phyloP scores from a whole-genome alignment of 2,329 filamentous ascomycete genomes.

The Hymenoscyphus fructigenus region DNA sequence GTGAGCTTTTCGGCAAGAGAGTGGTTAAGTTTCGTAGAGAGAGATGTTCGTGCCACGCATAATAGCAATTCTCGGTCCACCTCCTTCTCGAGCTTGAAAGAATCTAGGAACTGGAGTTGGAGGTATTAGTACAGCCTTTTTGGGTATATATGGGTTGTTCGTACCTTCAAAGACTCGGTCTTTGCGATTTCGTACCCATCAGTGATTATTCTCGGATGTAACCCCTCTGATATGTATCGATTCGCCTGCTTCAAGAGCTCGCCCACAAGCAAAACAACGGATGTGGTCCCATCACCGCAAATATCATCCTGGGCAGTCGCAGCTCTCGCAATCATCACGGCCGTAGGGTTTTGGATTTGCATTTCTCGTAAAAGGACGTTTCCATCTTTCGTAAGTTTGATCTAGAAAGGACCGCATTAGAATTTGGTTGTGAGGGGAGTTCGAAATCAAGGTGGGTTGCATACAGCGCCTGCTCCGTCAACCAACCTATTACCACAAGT shows the following conservation, averaged over 20 bases:
- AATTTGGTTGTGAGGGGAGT: constrained; percentile 18
- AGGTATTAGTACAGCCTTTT: constrained; percentile 18
- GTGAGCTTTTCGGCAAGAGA: constrained; percentile 88
- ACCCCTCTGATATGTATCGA: constrained; percentile 91
- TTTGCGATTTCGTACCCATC: constrained; percentile 98
- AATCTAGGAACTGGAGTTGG: constrained; percentile 73
- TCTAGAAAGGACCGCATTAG: constrained; percentile 50
- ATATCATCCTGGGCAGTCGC: constrained; percentile 98
- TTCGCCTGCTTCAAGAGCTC: constrained; percentile 98
- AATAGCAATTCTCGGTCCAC: constrained; percentile 93
- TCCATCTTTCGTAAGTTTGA: constrained; percentile 98
- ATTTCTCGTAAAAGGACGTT: constrained; percentile 78
- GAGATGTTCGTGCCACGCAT: constrained; percentile 88
- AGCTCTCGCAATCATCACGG: constrained; percentile 78
- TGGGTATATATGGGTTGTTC: background rate
- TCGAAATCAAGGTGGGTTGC: constrained; percentile 24
- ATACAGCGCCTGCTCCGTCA: constrained; percentile 68
- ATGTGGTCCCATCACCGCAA: constrained; percentile 95
- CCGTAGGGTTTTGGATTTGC: constrained; percentile 98
- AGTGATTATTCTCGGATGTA: constrained; percentile 94
- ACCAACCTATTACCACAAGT: constrained; percentile 52
- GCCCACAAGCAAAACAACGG: constrained; percentile 90
- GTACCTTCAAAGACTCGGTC: constrained; percentile 81
- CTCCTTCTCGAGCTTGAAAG: constrained; percentile 84
- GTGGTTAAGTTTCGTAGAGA: constrained; percentile 91